A percentile compares a stretch with the other conserved stretches of the same genome.
phyloP scores from a whole-genome alignment of 352 stramenopile genomes.

The Thalassiosira hispida region DNA sequence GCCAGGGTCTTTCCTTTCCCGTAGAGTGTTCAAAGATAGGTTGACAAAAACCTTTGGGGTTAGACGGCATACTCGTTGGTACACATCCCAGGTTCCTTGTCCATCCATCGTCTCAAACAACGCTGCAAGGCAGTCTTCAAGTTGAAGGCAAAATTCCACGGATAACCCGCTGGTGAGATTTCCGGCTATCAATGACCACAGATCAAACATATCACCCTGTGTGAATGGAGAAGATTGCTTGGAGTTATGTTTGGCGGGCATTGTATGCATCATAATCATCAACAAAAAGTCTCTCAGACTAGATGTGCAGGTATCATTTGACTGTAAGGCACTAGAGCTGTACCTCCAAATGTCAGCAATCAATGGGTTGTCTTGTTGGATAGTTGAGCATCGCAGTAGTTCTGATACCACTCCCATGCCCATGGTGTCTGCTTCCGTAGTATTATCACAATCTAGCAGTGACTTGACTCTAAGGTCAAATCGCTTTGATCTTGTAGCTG shows the following conservation, averaged over 20 bases:
- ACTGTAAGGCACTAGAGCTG: constrained; percentile 15
- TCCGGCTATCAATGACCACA: constrained; percentile 34
- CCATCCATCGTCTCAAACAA: constrained; percentile 19
- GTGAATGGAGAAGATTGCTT: constrained; percentile 5
- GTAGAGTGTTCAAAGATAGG: constrained; percentile 23
- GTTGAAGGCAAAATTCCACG: constrained; percentile 23
- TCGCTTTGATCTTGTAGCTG: constrained; percentile 9
- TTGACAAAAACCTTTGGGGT: constrained; percentile 28
- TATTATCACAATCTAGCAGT: constrained; percentile 10
- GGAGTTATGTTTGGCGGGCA: constrained; percentile 13
- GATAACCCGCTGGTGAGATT: constrained; percentile 19
- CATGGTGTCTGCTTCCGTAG: constrained; percentile 1
- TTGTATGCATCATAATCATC: constrained; percentile 22
- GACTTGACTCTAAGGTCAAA: neutral
- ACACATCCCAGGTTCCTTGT: constrained; percentile 38
- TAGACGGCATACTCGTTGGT: constrained; percentile 40
- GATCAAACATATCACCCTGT: constrained; percentile 34
- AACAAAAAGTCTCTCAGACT: constrained; percentile 47
- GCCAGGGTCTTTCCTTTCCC: constrained; percentile 6
- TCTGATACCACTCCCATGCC: constrained; percentile 20
- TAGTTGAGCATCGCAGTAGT: constrained; percentile 26
- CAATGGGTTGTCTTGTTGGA: neutral
- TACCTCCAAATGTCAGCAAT: constrained; percentile 29
- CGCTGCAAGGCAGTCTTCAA: constrained; percentile 32
- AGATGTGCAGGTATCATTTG: constrained; percentile 2